phyloP scores from a whole-genome alignment of 2,329 filamentous ascomycete species.

The Trichoderma cornu-damae region DNA sequence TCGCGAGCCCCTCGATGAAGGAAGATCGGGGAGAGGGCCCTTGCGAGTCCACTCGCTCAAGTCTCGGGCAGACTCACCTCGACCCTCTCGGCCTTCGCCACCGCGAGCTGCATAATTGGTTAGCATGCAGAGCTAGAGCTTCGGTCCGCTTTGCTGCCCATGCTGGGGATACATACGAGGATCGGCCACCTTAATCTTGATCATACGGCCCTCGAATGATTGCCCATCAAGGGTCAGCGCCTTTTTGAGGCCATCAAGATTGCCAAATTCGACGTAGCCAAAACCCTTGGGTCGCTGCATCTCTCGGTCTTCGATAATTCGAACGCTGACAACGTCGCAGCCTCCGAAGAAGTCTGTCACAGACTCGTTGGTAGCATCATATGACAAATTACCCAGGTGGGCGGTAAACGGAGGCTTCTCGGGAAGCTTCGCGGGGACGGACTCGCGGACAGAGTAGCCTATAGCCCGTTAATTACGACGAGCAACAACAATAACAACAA shows the following conservation, averaged over 20 bases:
- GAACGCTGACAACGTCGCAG: constrained; percentile 83
- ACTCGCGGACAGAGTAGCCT: constrained; percentile 63
- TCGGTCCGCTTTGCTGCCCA: background rate
- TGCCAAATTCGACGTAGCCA: constrained; percentile 91
- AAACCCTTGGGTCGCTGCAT: constrained; percentile 95
- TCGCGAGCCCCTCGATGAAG: constrained; percentile 46
- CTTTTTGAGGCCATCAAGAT: constrained; percentile 83
- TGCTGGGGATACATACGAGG: constrained; percentile 64
- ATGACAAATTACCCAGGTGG: constrained; percentile 93
- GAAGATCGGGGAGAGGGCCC: constrained; percentile 75
- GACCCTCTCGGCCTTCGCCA: constrained; percentile 50
- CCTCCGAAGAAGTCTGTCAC: constrained; percentile 80
- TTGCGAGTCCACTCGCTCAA: constrained; percentile 89
- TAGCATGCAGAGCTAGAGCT: background rate
- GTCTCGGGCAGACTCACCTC: constrained; percentile 64
- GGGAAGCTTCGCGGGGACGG: constrained; percentile 68
- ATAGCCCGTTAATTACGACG: constrained; percentile 22
- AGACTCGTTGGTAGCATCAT: constrained; percentile 80
- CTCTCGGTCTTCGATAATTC: constrained; percentile 94
- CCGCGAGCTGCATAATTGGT: constrained; percentile 65
- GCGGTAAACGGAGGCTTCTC: constrained; percentile 92
- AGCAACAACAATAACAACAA: background rate
- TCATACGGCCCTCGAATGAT: constrained; percentile 79
- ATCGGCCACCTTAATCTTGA: constrained; percentile 93
- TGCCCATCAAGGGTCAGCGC: constrained; percentile 78